Conservation (phyloP, 192 early-diverging fungal genomes). For the Podila epicladia region DNA sequence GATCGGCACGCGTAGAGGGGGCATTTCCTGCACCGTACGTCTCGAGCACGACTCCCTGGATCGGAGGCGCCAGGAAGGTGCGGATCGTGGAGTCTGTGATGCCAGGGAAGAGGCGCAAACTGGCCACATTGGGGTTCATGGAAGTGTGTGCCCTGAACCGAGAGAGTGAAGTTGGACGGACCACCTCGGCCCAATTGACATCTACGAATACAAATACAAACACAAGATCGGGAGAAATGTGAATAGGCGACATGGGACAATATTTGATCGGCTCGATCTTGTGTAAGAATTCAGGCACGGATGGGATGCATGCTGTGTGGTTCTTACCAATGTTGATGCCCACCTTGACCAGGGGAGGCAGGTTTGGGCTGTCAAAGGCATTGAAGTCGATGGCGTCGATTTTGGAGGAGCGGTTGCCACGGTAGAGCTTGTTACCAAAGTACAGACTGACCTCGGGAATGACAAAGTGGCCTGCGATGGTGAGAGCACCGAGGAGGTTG, state of each 20-base stretch:
- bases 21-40: constrained; percentile 98
- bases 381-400: constrained; percentile 84
- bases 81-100: constrained; percentile 89
- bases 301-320: background rate
- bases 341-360: constrained; percentile 89
- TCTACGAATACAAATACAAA: constrained; percentile 53
- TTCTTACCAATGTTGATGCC: constrained; percentile 91
- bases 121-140: constrained; percentile 88
- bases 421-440: constrained; percentile 93
- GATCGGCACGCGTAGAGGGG: constrained; percentile 86
- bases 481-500: constrained; percentile 94
- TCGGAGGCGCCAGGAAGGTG: constrained; percentile 86
- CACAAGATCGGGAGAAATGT: background rate
- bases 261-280: background rate
- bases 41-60: constrained; percentile 93
- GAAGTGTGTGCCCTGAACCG: constrained; percentile 87
- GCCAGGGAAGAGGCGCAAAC: constrained; percentile 93
- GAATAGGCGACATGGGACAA: background rate
- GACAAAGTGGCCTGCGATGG: constrained; percentile 97
- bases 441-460: constrained; percentile 96
- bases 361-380: constrained; percentile 89
- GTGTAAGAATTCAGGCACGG: background rate
- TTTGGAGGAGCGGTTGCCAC: constrained; percentile 90
- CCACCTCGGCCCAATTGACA: constrained; percentile 89
- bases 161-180: constrained; percentile 85